Evolutionary conservation across 1,284 basidiomycete genomes (phyloP).

Genomic region (Ceratobasidium sp.): DNA sequence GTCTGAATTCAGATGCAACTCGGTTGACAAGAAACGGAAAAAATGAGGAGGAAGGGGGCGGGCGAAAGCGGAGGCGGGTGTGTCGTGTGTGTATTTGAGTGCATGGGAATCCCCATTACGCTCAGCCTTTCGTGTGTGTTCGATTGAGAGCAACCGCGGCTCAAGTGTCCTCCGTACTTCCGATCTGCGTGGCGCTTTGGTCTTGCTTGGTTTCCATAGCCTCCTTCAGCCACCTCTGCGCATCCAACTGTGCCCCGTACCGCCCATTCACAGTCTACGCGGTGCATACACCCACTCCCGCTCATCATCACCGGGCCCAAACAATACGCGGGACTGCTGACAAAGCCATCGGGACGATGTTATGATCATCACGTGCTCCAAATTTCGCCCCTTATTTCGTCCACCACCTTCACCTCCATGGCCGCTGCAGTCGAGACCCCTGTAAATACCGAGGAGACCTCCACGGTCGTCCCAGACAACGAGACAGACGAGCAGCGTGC

Average conservation of each 20-base stretch:
- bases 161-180: constrained; percentile 40
- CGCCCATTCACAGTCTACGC: neutral
- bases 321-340: constrained; percentile 35
- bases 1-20: neutral
- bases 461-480: neutral
- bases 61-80: neutral
- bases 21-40: neutral
- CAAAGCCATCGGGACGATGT: constrained; percentile 34
- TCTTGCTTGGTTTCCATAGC: constrained; percentile 3
- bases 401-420: neutral
- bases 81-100: constrained; percentile 5
- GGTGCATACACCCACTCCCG: constrained; percentile 1
- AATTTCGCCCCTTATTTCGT: constrained; percentile 26
- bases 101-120: constrained; percentile 37
- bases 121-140: constrained; percentile 12
- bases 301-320: neutral
- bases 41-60: neutral
- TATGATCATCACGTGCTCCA: constrained; percentile 39
- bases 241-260: neutral
- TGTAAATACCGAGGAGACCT: neutral
- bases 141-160: constrained; percentile 12
- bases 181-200: constrained; percentile 43
- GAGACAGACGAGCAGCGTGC: constrained; percentile 34
- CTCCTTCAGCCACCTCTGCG: neutral
- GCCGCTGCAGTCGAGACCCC: constrained; percentile 36